Evolutionary conservation across 2,329 filamentous ascomycete genomes (phyloP).

Genomic region (Penicillium sp.): DNA sequence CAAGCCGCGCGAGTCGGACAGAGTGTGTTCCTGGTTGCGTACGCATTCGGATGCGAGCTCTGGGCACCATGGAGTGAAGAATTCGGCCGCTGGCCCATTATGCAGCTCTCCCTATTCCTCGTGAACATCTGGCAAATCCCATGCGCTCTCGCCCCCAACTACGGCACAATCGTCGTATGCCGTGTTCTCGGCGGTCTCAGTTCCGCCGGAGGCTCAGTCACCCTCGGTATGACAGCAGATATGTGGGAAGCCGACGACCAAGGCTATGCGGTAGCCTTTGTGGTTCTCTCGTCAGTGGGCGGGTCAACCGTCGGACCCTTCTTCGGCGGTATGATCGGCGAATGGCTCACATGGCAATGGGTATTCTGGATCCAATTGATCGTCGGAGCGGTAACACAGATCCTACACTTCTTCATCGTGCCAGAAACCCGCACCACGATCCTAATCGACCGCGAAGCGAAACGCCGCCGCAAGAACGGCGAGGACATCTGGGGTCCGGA

Average conservation of each 20-base stretch:
- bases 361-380: constrained; percentile 64
- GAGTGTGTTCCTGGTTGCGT: constrained; percentile 72
- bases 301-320: constrained; percentile 64
- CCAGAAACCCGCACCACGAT: constrained; percentile 58
- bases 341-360: constrained; percentile 58
- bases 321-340: constrained; percentile 54
- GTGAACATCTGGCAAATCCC: constrained; percentile 77
- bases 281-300: constrained; percentile 75
- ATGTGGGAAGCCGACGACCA: constrained; percentile 69
- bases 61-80: constrained; percentile 89
- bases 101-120: constrained; percentile 69
- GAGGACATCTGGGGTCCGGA: constrained; percentile 66
- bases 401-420: constrained; percentile 57
- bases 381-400: constrained; percentile 53
- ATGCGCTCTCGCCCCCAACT: constrained; percentile 70
- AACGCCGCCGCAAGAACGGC: constrained; percentile 52
- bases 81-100: constrained; percentile 72
- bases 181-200: constrained; percentile 67
- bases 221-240: constrained; percentile 71
- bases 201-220: constrained; percentile 70
- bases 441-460: constrained; percentile 58
- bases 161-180: constrained; percentile 65
- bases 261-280: constrained; percentile 71
- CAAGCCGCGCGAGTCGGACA: constrained; percentile 70
- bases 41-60: constrained; percentile 81